Conservation (phyloP, 306 rosid genomes). For the Vigna unguiculata region DNA sequence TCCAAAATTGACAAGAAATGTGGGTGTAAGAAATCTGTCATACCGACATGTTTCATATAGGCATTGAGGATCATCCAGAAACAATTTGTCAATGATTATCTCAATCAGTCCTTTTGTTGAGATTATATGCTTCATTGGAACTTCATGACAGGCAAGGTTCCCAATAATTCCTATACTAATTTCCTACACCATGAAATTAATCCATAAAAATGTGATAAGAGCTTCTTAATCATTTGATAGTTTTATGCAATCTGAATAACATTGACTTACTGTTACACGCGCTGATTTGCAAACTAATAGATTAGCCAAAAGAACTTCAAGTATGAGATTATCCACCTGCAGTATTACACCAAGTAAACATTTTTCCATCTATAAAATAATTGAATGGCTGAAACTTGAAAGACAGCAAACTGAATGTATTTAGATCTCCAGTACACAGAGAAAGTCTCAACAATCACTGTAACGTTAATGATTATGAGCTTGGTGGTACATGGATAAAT, state of each 20-base stretch:
- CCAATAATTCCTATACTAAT: constrained; percentile 81
- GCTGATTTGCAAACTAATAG: constrained; percentile 67
- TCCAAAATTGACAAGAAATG: constrained; percentile 37
- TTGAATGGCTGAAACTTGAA: constrained; percentile 13
- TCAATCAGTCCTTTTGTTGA: constrained; percentile 67
- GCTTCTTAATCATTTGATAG: constrained; percentile 4
- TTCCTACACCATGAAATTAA: constrained; percentile 64
- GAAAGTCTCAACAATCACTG: neutral
- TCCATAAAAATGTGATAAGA: constrained; percentile 44
- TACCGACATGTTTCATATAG: constrained; percentile 90
- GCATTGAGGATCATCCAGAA: constrained; percentile 82
- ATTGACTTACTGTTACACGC: constrained; percentile 70
- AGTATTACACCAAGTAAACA: constrained; percentile 25
- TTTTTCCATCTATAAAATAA: constrained; percentile 11
- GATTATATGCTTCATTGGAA: constrained; percentile 63
- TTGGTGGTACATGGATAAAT: constrained; percentile 16
- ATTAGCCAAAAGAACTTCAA: constrained; percentile 84
- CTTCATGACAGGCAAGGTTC: constrained; percentile 90
- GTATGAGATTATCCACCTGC: constrained; percentile 85
- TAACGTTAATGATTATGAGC: constrained; percentile 8
- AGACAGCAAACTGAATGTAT: constrained; percentile 29
- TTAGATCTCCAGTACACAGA: neutral
- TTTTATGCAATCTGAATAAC: constrained; percentile 23
- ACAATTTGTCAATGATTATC: constrained; percentile 65
- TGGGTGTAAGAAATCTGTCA: constrained; percentile 24